These are phyloP conservation scores for Tylopilus balloui DNA, from an alignment of 768 basidiomycete species.

Conservation along the genomic window DNA sequence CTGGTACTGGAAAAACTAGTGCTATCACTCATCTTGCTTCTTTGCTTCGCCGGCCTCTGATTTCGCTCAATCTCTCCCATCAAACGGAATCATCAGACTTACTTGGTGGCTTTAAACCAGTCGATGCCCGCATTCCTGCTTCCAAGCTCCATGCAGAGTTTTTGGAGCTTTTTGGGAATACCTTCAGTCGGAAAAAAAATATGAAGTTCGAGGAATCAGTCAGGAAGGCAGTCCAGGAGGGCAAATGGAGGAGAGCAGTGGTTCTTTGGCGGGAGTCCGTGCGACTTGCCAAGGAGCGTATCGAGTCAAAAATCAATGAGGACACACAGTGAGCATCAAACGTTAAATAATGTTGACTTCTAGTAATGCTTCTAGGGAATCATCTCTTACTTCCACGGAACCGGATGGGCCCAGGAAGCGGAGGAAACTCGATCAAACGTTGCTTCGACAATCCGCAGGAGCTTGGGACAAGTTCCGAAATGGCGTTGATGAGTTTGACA, in stretches of 20 bases:
- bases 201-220: conserved; percentile 79
- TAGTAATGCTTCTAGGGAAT: conserved; percentile 9
- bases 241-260: conserved; percentile 81
- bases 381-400: conserved; percentile 31
- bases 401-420: conserved; percentile 60
- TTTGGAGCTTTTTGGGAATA: conserved; percentile 73
- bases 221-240: conserved; percentile 73
- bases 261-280: conserved; percentile 80
- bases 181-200: conserved; percentile 89
- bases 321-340: conserved; percentile 22
- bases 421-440: conserved; percentile 52
- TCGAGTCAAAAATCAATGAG: conserved; percentile 37
- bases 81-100: conserved; percentile 95
- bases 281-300: conserved; percentile 62
- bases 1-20: conserved; percentile 98
- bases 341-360: neutral
- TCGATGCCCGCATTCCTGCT: conserved; percentile 80
- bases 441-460: conserved; percentile 41
- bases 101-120: conserved; percentile 93
- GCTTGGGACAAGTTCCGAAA: conserved; percentile 66
- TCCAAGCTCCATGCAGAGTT: conserved; percentile 67
- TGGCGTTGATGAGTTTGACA: conserved; percentile 76
- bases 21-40: conserved; percentile 82
- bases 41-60: conserved; percentile 67
- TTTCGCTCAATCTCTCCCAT: conserved; percentile 90